phyloP scores from a whole-genome alignment of 1,284 basidiomycete genomes.

The Laetiporus sulphureus region DNA sequence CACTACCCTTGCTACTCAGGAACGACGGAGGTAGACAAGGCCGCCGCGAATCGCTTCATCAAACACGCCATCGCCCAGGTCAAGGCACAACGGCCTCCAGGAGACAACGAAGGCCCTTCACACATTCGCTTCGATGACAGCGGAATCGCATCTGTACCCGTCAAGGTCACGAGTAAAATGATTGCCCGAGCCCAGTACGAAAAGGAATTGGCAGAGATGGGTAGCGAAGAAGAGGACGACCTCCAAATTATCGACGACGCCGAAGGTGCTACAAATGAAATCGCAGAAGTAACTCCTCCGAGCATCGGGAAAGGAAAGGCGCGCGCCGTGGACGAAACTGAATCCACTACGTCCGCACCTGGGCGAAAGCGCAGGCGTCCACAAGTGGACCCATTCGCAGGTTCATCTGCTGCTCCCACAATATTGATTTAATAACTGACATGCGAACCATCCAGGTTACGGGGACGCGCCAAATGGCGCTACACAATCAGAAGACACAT shows the following conservation, averaged over 20 bases:
- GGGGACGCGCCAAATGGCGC: slow-evolving; percentile 13
- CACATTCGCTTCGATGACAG: slow-evolving; percentile 20
- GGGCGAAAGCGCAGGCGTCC: slow-evolving; percentile 43
- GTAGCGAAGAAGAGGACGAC: slow-evolving; percentile 37
- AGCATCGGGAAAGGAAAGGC: slow-evolving; percentile 32
- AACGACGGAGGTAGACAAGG: slow-evolving; percentile 57
- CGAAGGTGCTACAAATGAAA: slow-evolving; percentile 29
- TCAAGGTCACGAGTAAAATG: slow-evolving; percentile 67
- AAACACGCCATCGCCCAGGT: slow-evolving; percentile 70
- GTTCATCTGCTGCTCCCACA: slow-evolving; percentile 29
- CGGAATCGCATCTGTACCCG: slow-evolving; percentile 29
- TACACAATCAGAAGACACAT: slow-evolving; percentile 3
- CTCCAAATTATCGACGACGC: slow-evolving; percentile 34
- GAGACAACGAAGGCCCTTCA: slow-evolving; percentile 19
- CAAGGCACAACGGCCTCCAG: slow-evolving; percentile 18
- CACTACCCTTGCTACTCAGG: slow-evolving; percentile 26
- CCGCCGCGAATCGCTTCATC: slow-evolving; percentile 74
- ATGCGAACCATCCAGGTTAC: slow-evolving; percentile 23
- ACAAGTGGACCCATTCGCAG: slow-evolving; percentile 56
- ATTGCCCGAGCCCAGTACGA: slow-evolving; percentile 56
- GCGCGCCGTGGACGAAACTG: slow-evolving; percentile 29
- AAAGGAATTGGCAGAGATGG: slow-evolving; percentile 40
- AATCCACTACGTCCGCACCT: slow-evolving; percentile 6
- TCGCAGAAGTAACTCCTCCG: slow-evolving; percentile 7
- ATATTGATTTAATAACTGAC: not conserved